Evolutionary conservation across 441 rosid species (phyloP).

Genomic region (Cnidoscolus chayamansa): DNA sequence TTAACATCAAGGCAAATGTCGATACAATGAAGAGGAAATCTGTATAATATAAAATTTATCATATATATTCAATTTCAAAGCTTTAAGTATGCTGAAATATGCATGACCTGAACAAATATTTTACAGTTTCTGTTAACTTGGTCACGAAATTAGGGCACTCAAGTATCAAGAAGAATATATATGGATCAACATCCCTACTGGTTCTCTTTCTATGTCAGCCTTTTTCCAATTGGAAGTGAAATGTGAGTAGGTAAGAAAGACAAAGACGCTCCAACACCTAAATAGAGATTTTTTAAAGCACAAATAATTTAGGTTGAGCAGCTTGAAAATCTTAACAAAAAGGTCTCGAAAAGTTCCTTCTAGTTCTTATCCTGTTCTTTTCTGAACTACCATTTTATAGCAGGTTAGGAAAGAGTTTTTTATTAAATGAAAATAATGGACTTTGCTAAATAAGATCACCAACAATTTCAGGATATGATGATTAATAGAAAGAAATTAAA

Average conservation of each 20-base stretch:
- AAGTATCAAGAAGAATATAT: neutral
- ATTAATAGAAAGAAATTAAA: neutral
- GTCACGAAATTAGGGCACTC: neutral
- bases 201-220: neutral
- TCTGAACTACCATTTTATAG: neutral
- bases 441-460: neutral
- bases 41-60: neutral
- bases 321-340: neutral
- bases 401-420: neutral
- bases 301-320: neutral
- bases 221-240: neutral
- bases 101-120: neutral
- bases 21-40: neutral
- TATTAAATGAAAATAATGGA: neutral
- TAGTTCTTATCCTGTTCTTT: neutral
- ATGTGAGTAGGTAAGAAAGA: neutral
- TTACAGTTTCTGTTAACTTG: no score
- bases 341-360: neutral
- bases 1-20: slow-evolving; percentile 6
- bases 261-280: neutral
- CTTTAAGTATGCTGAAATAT: neutral
- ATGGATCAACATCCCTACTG: neutral
- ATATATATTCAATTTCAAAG: neutral
- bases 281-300: neutral
- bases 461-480: neutral